Evolutionary conservation across 2,329 filamentous ascomycete species (phyloP).

Genomic region (Fusarium sublunatum): DNA sequence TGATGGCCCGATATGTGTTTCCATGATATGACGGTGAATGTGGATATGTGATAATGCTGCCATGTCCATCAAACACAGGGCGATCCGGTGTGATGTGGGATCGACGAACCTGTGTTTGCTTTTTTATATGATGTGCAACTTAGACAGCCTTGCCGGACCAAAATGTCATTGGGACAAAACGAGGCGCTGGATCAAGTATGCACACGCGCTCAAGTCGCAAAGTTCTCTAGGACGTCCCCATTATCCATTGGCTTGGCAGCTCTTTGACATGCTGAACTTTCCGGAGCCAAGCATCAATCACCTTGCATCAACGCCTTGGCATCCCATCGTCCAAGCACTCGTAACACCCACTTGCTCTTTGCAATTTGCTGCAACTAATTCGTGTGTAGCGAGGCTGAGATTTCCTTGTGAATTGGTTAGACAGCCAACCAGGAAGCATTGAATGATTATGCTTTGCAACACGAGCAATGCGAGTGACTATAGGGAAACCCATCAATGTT

Average conservation of each 20-base stretch:
- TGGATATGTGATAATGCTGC: conserved; percentile 22
- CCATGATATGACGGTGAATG: conserved; percentile 29
- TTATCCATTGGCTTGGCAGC: not conserved
- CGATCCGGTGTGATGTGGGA: conserved; percentile 20
- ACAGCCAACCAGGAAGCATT: conserved; percentile 1
- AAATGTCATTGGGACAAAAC: not conserved
- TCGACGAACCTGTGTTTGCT: conserved; percentile 15
- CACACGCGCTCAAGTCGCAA: not conserved
- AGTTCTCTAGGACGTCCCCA: too few relatives aligned
- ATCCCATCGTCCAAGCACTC: not conserved
- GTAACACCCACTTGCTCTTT: not conserved
- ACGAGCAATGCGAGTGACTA: conserved; percentile 8
- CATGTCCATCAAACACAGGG: conserved; percentile 12
- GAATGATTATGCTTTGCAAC: conserved; percentile 1
- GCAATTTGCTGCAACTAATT: not conserved
- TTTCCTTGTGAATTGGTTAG: not conserved
- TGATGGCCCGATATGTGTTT: conserved; percentile 8
- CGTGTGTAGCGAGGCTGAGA: conserved; percentile 5
- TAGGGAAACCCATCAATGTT: conserved; percentile 5
- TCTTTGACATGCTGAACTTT: not conserved
- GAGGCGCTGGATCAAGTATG: not conserved
- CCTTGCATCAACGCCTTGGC: not conserved
- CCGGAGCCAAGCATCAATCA: conserved; percentile 11
- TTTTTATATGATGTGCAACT: conserved; percentile 3
- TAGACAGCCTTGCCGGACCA: conserved; percentile 13